Conservation (phyloP, 495 filamentous ascomycete species). For the Xylaria intraflava region DNA sequence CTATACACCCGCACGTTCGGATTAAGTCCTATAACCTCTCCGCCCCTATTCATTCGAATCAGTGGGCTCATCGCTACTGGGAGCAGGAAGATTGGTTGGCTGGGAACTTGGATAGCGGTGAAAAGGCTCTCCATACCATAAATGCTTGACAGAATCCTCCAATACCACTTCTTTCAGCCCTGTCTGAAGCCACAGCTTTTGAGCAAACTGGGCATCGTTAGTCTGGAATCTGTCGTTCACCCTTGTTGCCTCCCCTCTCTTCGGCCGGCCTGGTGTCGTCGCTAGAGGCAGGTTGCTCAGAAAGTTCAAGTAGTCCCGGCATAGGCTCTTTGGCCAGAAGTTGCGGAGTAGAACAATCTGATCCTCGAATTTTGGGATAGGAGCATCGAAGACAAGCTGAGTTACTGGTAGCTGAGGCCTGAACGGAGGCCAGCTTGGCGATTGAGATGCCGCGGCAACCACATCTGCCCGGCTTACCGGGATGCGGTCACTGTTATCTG, state of each 20-base stretch:
- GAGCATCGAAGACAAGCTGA: slow-evolving; percentile 53
- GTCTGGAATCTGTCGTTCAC: slow-evolving; percentile 92
- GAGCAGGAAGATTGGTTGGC: not conserved
- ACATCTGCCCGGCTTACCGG: not conserved
- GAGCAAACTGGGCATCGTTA: slow-evolving; percentile 67
- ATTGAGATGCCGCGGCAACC: slow-evolving; percentile 7
- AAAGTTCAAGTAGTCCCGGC: slow-evolving; percentile 74
- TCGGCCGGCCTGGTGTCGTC: slow-evolving; percentile 79
- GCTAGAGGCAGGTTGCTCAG: slow-evolving; percentile 65
- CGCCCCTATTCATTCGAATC: slow-evolving; percentile 57
- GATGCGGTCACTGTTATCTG: not conserved
- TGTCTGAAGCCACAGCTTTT: slow-evolving; percentile 63
- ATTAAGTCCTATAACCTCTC: slow-evolving; percentile 78
- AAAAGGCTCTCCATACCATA: slow-evolving; percentile 23
- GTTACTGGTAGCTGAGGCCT: slow-evolving; percentile 62
- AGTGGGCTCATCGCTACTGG: not conserved
- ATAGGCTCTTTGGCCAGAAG: slow-evolving; percentile 73
- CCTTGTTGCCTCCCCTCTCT: slow-evolving; percentile 74
- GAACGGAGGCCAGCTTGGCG: slow-evolving; percentile 72
- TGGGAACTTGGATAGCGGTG: slow-evolving; percentile 7
- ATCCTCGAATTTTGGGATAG: slow-evolving; percentile 43
- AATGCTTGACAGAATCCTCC: slow-evolving; percentile 22
- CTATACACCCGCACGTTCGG: slow-evolving; percentile 87
- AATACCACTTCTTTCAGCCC: slow-evolving; percentile 47
- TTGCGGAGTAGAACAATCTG: slow-evolving; percentile 74